Evolutionary conservation across 2,329 filamentous ascomycete species (phyloP), one percentile per base, ranked within the genome.

Genomic region (Venturia effusa): DNA sequence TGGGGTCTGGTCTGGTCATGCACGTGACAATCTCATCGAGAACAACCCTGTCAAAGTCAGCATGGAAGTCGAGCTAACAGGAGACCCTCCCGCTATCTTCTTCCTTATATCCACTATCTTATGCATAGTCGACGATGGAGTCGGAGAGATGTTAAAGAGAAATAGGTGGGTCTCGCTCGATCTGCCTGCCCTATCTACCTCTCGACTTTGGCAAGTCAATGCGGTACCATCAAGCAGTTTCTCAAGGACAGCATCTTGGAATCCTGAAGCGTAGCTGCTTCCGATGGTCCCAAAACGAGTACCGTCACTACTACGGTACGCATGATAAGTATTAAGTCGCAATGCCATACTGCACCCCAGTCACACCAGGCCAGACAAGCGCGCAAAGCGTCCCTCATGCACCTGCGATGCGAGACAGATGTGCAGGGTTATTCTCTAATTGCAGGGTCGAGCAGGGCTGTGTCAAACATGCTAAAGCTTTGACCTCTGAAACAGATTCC

Each of bases 391-490:
- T 51, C 32, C 15, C 5, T 11, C 24, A 11, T 32, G 24, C 48
- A 11, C 24, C 27, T 54, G 30, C 19, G 51, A 57, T 57, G 19
- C 51, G 51, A 57, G 30, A 57, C 51, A 34, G n/a, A n/a, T n/a
- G n/a, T n/a, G n/a, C n/a, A n/a, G 27, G 51, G 51, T 8, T 34
- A 13, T 22, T 32, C 8, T 57, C 51, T 57, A 57, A 57, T 57
- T 57, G n/a, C 51, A 57, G 51, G 51, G 34, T 34, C 51, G 51
- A 57, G 27, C 5, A 57, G 51, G 51, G 8, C 51, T n/a, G 30
- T 57, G 51, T 57, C 27, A 57, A 57, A 57, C 51, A 57, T 57
- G 51, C 51, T 57, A 17, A 34, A 57, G 51, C 27, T 57, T 4
- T 34, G 51, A 57, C 51, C 27, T 34, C 15, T 4, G 30, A 57